Percentiles rank a stretch among this genome's conserved stretches.
phyloP scores from a whole-genome alignment of 73 alveolate genomes.

The Paramecium sonneborni region DNA sequence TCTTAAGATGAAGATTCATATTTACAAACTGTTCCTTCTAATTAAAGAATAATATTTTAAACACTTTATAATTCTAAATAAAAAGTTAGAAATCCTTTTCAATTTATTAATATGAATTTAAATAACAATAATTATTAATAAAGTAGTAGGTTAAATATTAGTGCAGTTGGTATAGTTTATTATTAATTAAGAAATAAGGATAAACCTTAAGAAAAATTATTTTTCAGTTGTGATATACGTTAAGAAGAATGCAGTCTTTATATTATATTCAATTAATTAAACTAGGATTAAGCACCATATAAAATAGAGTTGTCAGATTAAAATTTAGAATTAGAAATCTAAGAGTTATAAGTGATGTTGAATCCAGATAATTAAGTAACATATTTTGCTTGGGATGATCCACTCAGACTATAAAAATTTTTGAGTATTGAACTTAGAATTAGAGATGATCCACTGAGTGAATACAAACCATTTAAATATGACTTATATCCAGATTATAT shows the following conservation, averaged over 20 bases:
- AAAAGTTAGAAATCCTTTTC: neutral
- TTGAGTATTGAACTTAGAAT: neutral
- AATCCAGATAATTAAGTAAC: neutral
- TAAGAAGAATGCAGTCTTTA: constrained; percentile 54
- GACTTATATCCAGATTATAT: neutral
- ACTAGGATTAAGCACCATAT: constrained; percentile 33
- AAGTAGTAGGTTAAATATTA: constrained; percentile 54
- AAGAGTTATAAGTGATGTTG: neutral
- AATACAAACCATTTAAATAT: neutral
- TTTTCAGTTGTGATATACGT: constrained; percentile 45
- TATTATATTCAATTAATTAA: neutral
- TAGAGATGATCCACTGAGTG: neutral
- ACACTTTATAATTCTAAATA: neutral
- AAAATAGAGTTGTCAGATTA: neutral
- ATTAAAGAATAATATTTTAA: neutral
- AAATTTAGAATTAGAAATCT: neutral
- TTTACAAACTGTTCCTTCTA: neutral
- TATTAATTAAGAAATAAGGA: neutral
- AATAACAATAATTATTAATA: neutral
- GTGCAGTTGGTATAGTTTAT: constrained; percentile 36
- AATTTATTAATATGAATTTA: neutral
- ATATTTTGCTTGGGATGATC: constrained; percentile 57
- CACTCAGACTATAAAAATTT: neutral
- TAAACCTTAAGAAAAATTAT: neutral
- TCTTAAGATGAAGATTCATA: neutral